Evolutionary conservation across 2,329 filamentous ascomycete genomes (phyloP), one percentile per base, ranked within the genome.

Genomic region (Sclerotiophoma versabilis): DNA sequence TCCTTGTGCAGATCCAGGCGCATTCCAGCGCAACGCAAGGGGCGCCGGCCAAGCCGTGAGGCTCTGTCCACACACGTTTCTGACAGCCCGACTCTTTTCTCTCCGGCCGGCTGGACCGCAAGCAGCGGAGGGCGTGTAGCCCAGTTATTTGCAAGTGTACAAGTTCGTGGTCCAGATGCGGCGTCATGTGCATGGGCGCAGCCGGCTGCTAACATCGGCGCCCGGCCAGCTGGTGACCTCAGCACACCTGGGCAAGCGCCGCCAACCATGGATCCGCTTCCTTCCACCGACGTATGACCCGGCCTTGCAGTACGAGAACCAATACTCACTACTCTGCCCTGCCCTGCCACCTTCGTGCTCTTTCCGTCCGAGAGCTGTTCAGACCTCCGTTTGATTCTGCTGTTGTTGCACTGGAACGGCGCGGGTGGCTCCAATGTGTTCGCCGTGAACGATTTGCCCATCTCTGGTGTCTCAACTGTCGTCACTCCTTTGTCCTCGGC

Each of bases 401-500:
- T 44, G 34, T n/a, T 49, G 20, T 49, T 41, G 51, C 45, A 41
- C 41, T 22, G 41, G 45, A 43, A 39, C 39, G 45, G 51, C 39
- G 45, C 41, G 52, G 15, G 23, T 29, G 42, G 42, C 42, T 27
- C 47, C 52, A 42, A 56, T 56, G 54, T 45, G 32, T 51, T 49
- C 48, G 44, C 54, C 48, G 54, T 57, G 44, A 52, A 57, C 54
- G 33, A 42, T 26, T 27, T 22, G 30, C 32, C 30, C 27, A 23
- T 15, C 47, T 33, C 49, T 33, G 49, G 54, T 60, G 52, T 58
- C 45, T 57, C 53, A 50, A 58, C 61, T 66, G 61, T 61, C 68
- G 70, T 70, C 71, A 68, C 70, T 73, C 71, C 68, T 73, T 71
- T 70, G 68, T 65, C 59, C 37, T 37, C 57, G 54, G 48, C 55